Evolutionary conservation across 192 early-diverging fungal species (phyloP), one percentile per base, ranked within the genome.

Genomic region (Gryganskiella cystojenkinii): DNA sequence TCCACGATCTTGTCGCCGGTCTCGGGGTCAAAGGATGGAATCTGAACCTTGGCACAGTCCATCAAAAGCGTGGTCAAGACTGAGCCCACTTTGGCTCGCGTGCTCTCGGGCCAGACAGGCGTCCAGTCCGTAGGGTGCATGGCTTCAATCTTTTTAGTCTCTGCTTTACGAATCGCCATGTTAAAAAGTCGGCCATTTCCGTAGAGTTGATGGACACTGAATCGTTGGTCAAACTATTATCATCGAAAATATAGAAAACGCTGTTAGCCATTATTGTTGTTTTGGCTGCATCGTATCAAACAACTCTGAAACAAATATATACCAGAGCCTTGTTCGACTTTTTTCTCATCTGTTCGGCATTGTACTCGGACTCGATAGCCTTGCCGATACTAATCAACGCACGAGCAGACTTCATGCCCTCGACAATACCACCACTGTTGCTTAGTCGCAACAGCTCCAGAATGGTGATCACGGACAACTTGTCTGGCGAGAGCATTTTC

Each of bases 381-480:
- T 84, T 88, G 35, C 92, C 95, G 37, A 99, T 86, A 33, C 71
- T 71, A 49, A 86, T 83, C 20, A 90, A 46, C 1, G 86, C 84
- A 51, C 84, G 80, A 3, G 86, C 82, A 24, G 87, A 87, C 34
- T 84, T 81, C 83, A 89, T 87, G 56, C 87, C 86, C 69, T 82
- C 85, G 44, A 67, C 72, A 37, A 79, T 76, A 4, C 82, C 79
- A n/a, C 81, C 71, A 34, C 70, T 71, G 22, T 86, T 85, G 65
- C 86, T 84, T 15, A 90, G 69, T 17, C 93, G 87, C 53, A 96
- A 49, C 2, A 95, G 71, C 70, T 95, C 94, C 10, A 94, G 71
- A 53, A 99, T 96, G 19, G 93, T 91, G 51, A 97, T 93, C 3
- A 93, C 84, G 2, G 94, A 88, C 28, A 96, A 80, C 69, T 93